Percentiles rank a stretch among this genome's conserved stretches.
These are phyloP conservation scores for Cyclotella distinguenda DNA, from an alignment of 108 stramenopile species.

Conservation along the genomic window DNA sequence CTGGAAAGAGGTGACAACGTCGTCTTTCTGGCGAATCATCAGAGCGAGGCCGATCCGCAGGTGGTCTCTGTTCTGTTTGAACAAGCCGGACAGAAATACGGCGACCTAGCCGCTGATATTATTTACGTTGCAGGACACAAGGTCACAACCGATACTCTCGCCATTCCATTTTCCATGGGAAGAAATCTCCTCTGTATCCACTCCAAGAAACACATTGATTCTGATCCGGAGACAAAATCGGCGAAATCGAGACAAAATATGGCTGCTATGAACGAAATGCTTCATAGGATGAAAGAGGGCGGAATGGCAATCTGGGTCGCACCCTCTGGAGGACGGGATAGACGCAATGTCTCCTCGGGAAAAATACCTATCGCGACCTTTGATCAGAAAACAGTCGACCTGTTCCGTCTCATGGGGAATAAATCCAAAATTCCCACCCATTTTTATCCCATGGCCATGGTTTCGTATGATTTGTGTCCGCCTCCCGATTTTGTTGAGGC, in stretches of 20 bases:
- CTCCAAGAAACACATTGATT: slow-evolving; percentile 96
- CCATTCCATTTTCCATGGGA: slow-evolving; percentile 96
- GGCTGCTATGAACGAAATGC: slow-evolving; percentile 85
- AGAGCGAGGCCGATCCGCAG: slow-evolving; percentile 96
- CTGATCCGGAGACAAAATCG: slow-evolving; percentile 87
- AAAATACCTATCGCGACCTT: slow-evolving; percentile 90
- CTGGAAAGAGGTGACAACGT: slow-evolving; percentile 89
- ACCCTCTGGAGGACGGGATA: slow-evolving; percentile 93
- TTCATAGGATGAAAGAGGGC: slow-evolving; percentile 75
- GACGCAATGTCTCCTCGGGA: slow-evolving; percentile 72
- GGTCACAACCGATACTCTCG: slow-evolving; percentile 91
- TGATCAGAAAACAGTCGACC: slow-evolving; percentile 92
- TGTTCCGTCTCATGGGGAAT: slow-evolving; percentile 94
- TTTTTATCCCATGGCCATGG: slow-evolving; percentile 95
- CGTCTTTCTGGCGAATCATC: slow-evolving; percentile 93
- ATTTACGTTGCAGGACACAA: slow-evolving; percentile 95
- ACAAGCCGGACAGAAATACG: slow-evolving; percentile 56
- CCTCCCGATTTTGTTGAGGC: slow-evolving; percentile 89
- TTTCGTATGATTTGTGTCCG: slow-evolving; percentile 92
- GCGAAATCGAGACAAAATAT: slow-evolving; percentile 87
- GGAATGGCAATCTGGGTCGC: slow-evolving; percentile 94
- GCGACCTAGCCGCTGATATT: slow-evolving; percentile 63
- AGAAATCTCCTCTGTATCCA: slow-evolving; percentile 94
- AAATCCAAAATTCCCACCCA: slow-evolving; percentile 86
- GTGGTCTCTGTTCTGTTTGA: slow-evolving; percentile 75